phyloP scores from a whole-genome alignment of 495 filamentous ascomycete genomes.

The Aspergillus bertholletiae region DNA sequence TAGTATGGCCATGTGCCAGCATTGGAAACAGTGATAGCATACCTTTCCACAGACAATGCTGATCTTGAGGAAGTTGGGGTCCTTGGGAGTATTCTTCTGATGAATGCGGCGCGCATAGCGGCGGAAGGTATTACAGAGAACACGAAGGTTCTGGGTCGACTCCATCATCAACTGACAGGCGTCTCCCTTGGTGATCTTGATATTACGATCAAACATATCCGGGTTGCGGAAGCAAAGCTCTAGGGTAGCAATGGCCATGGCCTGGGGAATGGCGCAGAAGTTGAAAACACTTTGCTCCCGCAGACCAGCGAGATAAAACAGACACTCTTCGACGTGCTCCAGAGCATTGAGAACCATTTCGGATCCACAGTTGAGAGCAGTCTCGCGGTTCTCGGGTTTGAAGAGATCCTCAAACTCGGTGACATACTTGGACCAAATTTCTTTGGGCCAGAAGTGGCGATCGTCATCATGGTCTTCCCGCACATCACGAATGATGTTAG shows the following conservation, averaged over 20 bases:
- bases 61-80: constrained; percentile 92
- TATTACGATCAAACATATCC: constrained; percentile 76
- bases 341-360: constrained; percentile 93
- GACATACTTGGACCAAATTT: constrained; percentile 95
- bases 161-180: constrained; percentile 89
- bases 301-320: constrained; percentile 95
- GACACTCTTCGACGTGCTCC: constrained; percentile 82
- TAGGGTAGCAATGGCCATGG: constrained; percentile 95
- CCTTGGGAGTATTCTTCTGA: constrained; percentile 90
- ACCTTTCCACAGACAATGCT: constrained; percentile 88
- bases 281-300: constrained; percentile 99
- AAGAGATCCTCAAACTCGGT: constrained; percentile 86
- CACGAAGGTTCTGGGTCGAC: constrained; percentile 81
- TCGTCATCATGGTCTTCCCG: constrained; percentile 84
- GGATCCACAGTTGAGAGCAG: constrained; percentile 82
- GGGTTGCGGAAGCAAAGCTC: constrained; percentile 91
- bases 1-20: constrained; percentile 10
- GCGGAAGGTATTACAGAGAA: constrained; percentile 77
- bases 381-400: constrained; percentile 71
- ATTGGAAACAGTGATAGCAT: constrained; percentile 20
- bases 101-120: constrained; percentile 75
- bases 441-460: constrained; percentile 88
- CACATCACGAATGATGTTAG: constrained; percentile 95
- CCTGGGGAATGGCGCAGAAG: constrained; percentile 96
- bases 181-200: constrained; percentile 96